Base-by-base conservation (phyloP, 2,329 filamentous ascomycete genomes). In the Aspergillus texensis region DNA sequence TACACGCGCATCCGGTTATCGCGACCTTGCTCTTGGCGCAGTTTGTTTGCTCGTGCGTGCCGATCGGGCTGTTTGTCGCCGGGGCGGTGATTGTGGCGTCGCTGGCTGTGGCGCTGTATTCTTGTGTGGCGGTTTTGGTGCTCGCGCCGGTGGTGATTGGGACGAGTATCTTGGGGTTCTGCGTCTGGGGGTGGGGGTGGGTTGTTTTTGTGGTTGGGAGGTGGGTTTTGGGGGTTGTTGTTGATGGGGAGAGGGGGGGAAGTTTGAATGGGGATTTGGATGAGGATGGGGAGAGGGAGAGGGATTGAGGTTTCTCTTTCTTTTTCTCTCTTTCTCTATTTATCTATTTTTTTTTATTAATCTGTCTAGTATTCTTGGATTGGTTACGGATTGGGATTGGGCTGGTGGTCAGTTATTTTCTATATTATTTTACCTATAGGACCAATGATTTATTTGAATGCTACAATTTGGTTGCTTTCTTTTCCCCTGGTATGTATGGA, bases 21-120 rank as follows among this genome's bases (percentile, higher is more conserved):
- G 88, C 90, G 61, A 86, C 88, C 63, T 92, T 95, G 75, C 74
- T 93, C 62, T 78, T 86, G 53, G 81, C 85, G 34, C 91, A 94
- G 74, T 71, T 89, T 62, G 75, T 88, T 63, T 83, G 93, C 65
- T 88, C 88, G 16, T 84, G 88, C 62, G 76, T 91, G 16, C 92
- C 92, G 1, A 71, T 94, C 63, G 77, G 88, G 46, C 79, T 93
- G 66, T 94, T 95, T 80, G 67, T 84, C 61, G 69, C 89, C 46
- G 87, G 86, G 45, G 85, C 89, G 63, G 77, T 89, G 66, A 75
- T 88, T 65, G 85, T 92, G 74, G 85, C 89, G 19, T 73, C 91
- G 46, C 78, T 88, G 48, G 83, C 84, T 34, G 89, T 88, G 14
- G 71, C 91, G 45, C 66, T 87, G 21, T 75, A 86, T 48, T 83